Conservation (phyloP, 345 rosid genomes). For the Bruguiera parviflora region DNA sequence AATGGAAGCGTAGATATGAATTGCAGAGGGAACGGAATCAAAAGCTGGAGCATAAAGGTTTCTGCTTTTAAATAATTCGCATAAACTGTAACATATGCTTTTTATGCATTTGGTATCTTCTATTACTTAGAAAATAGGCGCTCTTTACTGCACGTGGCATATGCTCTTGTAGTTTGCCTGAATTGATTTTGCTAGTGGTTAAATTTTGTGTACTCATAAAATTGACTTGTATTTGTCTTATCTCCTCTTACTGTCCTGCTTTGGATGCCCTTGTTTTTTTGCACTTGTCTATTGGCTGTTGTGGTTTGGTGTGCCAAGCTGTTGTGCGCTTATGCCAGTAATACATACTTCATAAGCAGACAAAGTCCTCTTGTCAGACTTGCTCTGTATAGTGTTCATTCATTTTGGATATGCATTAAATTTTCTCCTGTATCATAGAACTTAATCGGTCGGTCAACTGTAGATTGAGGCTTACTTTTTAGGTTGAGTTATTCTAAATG, state of each 20-base stretch:
- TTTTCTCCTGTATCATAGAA: too few species aligned
- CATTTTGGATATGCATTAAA: too few species aligned
- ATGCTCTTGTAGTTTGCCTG: neutral
- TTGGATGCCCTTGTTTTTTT: constrained; percentile 11
- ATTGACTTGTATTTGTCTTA: neutral
- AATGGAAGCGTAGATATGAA: constrained; percentile 96
- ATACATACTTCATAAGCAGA: too few species aligned
- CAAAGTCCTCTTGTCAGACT: too few species aligned
- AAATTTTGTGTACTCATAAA: neutral
- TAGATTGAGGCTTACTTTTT: too few species aligned
- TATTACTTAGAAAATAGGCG: neutral
- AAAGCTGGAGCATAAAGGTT: constrained; percentile 61
- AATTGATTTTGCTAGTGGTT: too few species aligned
- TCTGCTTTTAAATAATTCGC: constrained; percentile 11
- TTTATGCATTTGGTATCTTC: constrained; percentile 8
- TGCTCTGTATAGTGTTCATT: too few species aligned
- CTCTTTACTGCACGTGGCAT: neutral
- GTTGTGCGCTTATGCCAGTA: too few species aligned
- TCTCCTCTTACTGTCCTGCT: neutral
- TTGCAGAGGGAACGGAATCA: constrained; percentile 63
- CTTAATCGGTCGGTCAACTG: too few species aligned
- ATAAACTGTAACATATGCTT: constrained; percentile 3
- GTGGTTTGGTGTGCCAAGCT: too few species aligned
- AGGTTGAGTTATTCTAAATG: too few species aligned
- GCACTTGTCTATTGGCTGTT: neutral